Base-by-base conservation (phyloP, 371 early-diverging fungal species). In the Mucor irregularis region DNA sequence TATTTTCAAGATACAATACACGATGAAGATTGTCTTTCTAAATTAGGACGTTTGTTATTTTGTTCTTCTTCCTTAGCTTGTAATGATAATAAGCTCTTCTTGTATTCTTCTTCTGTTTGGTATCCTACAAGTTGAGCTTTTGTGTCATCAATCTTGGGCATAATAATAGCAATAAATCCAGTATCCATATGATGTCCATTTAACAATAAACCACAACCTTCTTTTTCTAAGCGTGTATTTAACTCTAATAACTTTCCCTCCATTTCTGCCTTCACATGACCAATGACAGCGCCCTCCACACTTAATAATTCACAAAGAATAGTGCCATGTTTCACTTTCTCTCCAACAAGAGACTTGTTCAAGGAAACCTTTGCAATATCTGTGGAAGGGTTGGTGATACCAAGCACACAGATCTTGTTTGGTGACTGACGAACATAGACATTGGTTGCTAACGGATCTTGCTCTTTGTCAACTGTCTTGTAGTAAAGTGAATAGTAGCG, bases 371-470 rank as follows among this genome's bases (percentile, higher is more conserved):
- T 33, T 26, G 35, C 37, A 38, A 60, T 47, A 21, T 48, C 35
- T 37, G 28, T 39, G 26, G 54, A 52, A 67, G 71, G 31, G 21
- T 54, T 8, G 30, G 52, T 46, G 2, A 81, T 44, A 24, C 81
- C 77, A 3, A 78, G 38, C 5, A 78, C 73, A 50, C 81, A 81
- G 14, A 79, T 62, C 57, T 73, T 76, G 52, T 73, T 81, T 25
- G 81, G 81, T 17, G 81, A 48, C 51, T 76, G 79, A 11, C 75
- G 73, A 37, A 74, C 67, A 49, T 76, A 77, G 5, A 75, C 35
- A 26, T 58, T 49, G 16, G 48, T 49, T 14, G 37, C 39, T 14
- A 43, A 22, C 4, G 49, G 34, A 28, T 70, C 57, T 17, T 28
- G 14, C 11, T 53, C 45, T 29, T 61, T 55, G 24, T 42, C 17